Percentiles rank a stretch among this genome's conserved stretches.
Evolutionary conservation across 495 filamentous ascomycete genomes (phyloP).

Genomic region (Rhypophila decipiens): DNA sequence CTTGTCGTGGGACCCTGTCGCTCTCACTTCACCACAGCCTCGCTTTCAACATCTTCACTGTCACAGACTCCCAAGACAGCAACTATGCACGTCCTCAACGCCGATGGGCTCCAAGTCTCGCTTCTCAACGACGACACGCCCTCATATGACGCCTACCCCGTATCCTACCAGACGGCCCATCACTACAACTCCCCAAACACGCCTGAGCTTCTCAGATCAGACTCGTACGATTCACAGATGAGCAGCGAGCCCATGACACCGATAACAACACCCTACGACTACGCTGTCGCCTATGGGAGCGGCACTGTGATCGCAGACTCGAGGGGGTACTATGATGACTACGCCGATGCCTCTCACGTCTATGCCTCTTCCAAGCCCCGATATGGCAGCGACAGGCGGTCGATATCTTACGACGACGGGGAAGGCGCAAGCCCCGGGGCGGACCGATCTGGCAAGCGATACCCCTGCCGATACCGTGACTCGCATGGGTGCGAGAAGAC

Average conservation of each 20-base stretch:
- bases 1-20: too few species aligned
- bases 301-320: slow-evolving; percentile 8
- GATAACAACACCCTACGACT: slow-evolving; percentile 35
- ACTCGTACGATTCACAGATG: slow-evolving; percentile 50
- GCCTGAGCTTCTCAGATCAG: slow-evolving; percentile 43
- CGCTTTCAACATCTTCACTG: too few species aligned
- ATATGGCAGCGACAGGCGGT: slow-evolving; percentile 25
- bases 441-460: slow-evolving; percentile 50
- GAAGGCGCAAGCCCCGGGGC: slow-evolving; percentile 31
- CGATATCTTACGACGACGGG: slow-evolving; percentile 30
- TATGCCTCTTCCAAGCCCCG: slow-evolving; percentile 25
- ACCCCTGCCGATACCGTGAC: slow-evolving; percentile 58
- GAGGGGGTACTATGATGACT: slow-evolving; percentile 32
- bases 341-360: slow-evolving; percentile 31
- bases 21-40: too few species aligned
- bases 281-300: slow-evolving; percentile 24
- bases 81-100: slow-evolving; percentile 44
- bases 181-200: slow-evolving; percentile 28
- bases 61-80: too few species aligned
- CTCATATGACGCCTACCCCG: slow-evolving; percentile 9
- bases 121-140: slow-evolving; percentile 45
- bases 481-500: slow-evolving; percentile 68
- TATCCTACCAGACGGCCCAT: slow-evolving; percentile 4
- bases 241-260: slow-evolving; percentile 42
- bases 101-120: slow-evolving; percentile 45